Evolutionary conservation across 371 early-diverging fungal species (phyloP).

Genomic region (Zychaea mexicana): DNA sequence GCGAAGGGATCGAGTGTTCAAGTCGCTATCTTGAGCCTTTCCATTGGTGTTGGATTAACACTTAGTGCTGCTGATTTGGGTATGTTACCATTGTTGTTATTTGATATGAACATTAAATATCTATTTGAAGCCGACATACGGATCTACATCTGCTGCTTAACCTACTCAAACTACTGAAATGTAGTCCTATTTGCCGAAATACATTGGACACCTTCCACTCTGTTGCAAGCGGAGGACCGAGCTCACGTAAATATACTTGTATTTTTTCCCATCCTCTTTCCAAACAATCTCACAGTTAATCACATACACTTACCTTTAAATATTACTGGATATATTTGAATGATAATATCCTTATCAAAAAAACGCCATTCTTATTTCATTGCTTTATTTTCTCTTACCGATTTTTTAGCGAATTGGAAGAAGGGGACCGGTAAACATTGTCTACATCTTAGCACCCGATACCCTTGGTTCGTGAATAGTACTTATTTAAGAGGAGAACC

Average conservation of each 20-base stretch:
- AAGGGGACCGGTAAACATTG: constrained; percentile 49
- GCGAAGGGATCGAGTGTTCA: constrained; percentile 25
- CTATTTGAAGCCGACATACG: too few relatives aligned
- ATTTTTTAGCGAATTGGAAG: constrained; percentile 54
- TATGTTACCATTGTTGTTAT: background rate
- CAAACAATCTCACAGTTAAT: too few relatives aligned
- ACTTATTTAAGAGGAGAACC: constrained; percentile 22
- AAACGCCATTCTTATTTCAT: too few relatives aligned
- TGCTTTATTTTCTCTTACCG: background rate
- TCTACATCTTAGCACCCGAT: constrained; percentile 59
- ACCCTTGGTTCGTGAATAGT: constrained; percentile 65
- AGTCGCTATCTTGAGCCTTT: constrained; percentile 59
- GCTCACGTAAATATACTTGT: constrained; percentile 24
- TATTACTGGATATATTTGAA: too few relatives aligned
- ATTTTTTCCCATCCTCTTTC: too few relatives aligned
- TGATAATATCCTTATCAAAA: too few relatives aligned
- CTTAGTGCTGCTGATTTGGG: constrained; percentile 56
- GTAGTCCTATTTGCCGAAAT: constrained; percentile 70
- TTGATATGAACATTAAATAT: too few relatives aligned
- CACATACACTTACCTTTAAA: too few relatives aligned
- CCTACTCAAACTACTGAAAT: too few relatives aligned
- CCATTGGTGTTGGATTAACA: constrained; percentile 63
- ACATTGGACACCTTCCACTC: constrained; percentile 65
- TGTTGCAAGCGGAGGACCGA: constrained; percentile 50
- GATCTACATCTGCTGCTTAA: too few relatives aligned